A percentile compares a stretch with the other conserved stretches of the same genome.
phyloP scores from a whole-genome alignment of 495 filamentous ascomycete species.

The Penicillium maclennaniae region DNA sequence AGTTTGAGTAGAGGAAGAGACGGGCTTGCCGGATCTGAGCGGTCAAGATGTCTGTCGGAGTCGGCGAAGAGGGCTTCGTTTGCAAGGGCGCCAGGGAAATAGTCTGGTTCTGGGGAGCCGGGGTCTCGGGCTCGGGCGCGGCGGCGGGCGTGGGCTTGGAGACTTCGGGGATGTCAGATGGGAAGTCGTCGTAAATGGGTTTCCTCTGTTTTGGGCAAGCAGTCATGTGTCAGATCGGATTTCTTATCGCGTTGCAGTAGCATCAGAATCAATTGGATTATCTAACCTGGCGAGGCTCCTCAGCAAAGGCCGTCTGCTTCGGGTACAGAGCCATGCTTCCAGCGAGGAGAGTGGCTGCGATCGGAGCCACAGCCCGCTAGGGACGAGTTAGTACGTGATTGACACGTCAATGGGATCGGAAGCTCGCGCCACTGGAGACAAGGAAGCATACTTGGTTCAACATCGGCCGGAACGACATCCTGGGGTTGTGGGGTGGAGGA shows the following conservation, averaged over 20 bases:
- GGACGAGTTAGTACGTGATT: constrained; percentile 25
- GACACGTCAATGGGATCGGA: constrained; percentile 30
- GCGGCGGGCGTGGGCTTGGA: constrained; percentile 27
- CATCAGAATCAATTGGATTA: constrained; percentile 4
- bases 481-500: constrained; percentile 24
- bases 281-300: constrained; percentile 44
- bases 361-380: constrained; percentile 55
- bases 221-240: constrained; percentile 20
- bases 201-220: constrained; percentile 54
- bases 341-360: constrained; percentile 50
- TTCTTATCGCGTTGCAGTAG: neutral
- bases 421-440: constrained; percentile 5
- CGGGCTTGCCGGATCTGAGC: constrained; percentile 74
- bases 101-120: constrained; percentile 18
- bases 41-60: constrained; percentile 87
- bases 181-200: constrained; percentile 81
- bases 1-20: constrained; percentile 74
- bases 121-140: constrained; percentile 1
- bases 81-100: constrained; percentile 21
- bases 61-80: constrained; percentile 51
- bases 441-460: constrained; percentile 38
- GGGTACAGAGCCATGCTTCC: constrained; percentile 53
- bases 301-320: constrained; percentile 52
- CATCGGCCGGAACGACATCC: constrained; percentile 47
- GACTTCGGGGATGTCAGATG: constrained; percentile 37